These are phyloP conservation scores for Scedosporium boydii DNA, from an alignment of 2,329 filamentous ascomycete genomes.

Conservation along the genomic window DNA sequence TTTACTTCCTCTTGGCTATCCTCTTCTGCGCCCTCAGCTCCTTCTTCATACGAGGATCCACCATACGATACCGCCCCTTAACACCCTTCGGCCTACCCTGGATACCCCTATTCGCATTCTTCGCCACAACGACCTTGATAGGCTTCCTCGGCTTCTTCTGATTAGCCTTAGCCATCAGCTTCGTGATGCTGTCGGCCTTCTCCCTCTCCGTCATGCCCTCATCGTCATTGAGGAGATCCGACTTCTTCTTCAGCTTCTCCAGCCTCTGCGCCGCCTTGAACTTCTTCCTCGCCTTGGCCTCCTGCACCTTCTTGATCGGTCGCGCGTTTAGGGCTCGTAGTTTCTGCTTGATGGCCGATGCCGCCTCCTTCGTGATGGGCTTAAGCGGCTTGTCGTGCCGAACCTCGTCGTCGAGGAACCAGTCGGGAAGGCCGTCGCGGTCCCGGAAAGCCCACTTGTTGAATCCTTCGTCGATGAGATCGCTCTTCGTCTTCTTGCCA, in stretches of 20 bases:
- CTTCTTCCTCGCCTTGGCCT: conserved; percentile 95
- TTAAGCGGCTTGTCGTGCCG: conserved; percentile 76
- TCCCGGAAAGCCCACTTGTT: conserved; percentile 91
- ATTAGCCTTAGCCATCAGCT: conserved; percentile 69
- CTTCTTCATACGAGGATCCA: conserved; percentile 93
- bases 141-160: conserved; percentile 80
- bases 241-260: conserved; percentile 96
- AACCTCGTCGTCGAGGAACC: conserved; percentile 91
- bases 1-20: conserved; percentile 52
- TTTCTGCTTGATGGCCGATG: conserved; percentile 90
- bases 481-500: conserved; percentile 68
- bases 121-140: conserved; percentile 82
- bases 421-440: conserved; percentile 83
- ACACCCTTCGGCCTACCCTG: conserved; percentile 81
- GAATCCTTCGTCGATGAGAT: conserved; percentile 84
- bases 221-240: conserved; percentile 77
- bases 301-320: conserved; percentile 97
- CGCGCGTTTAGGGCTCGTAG: conserved; percentile 83
- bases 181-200: conserved; percentile 77
- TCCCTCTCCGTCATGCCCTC: conserved; percentile 94
- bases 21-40: conserved; percentile 84
- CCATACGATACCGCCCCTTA: conserved; percentile 96
- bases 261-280: conserved; percentile 83
- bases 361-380: conserved; percentile 86
- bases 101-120: conserved; percentile 74